phyloP scores from a whole-genome alignment of 495 filamentous ascomycete genomes.

The Alectoria sarmentosa region DNA sequence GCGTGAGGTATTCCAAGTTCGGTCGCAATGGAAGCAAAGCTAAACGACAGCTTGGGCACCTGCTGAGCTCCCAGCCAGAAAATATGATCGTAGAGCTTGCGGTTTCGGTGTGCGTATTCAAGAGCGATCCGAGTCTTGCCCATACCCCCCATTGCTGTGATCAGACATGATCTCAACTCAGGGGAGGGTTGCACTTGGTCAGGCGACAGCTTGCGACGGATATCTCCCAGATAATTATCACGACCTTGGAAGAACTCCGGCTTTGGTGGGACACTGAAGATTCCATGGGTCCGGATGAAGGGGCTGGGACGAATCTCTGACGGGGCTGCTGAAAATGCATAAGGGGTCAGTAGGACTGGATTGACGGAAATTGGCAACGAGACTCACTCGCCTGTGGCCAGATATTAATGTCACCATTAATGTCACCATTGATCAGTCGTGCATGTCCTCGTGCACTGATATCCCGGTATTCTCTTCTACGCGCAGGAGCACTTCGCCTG shows the following conservation, averaged over 20 bases:
- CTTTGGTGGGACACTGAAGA: not conserved
- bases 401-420: not conserved
- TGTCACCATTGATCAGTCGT: not conserved
- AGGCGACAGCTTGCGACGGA: not conserved
- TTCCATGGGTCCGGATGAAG: not conserved
- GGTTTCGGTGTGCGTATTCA: not conserved
- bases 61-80: slow-evolving; percentile 1
- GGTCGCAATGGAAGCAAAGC: slow-evolving; percentile 2
- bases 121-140: slow-evolving; percentile 3
- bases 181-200: not conserved
- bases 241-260: not conserved
- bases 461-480: not conserved
- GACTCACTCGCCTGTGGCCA: not conserved
- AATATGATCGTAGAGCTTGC: not conserved
- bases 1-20: not conserved
- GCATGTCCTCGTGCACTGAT: not conserved
- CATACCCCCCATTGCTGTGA: slow-evolving; percentile 7
- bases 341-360: not conserved
- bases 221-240: not conserved
- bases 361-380: not conserved
- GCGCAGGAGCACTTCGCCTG: not conserved
- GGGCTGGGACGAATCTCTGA: not conserved
- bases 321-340: not conserved
- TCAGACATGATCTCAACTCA: not conserved
- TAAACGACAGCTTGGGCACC: not conserved